A percentile compares a stretch with the other conserved stretches of the same genome.
Conservation (phyloP, 306 rosid genomes). For the Castanea sativa region DNA sequence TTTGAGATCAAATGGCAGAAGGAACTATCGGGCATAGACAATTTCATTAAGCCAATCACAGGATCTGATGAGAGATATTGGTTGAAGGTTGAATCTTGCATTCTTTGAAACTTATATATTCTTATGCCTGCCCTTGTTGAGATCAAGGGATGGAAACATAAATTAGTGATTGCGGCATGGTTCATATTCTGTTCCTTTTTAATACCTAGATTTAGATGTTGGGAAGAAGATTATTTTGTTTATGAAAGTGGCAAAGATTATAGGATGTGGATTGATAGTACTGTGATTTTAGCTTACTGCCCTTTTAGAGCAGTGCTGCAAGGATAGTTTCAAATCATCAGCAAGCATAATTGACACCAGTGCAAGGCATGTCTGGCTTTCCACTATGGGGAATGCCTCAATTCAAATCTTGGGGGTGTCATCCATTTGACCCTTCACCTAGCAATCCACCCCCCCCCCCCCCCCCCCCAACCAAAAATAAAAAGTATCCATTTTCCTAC, state of each 20-base stretch:
- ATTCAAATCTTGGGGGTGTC: no score
- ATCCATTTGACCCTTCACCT: no score
- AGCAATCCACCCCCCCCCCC: no score
- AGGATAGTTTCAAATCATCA: no score
- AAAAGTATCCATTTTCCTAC: no score
- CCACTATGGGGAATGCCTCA: no score
- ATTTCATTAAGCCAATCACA: constrained; percentile 8
- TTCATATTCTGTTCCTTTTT: constrained; percentile 31
- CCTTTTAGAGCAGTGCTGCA: no score
- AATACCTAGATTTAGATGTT: constrained; percentile 45
- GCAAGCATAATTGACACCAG: no score
- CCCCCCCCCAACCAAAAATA: no score
- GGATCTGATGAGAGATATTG: constrained; percentile 18
- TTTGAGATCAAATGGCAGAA: constrained; percentile 38
- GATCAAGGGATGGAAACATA: constrained; percentile 30
- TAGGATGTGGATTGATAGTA: no score
- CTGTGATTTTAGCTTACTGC: no score
- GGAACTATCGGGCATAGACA: constrained; percentile 40
- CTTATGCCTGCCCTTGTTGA: constrained; percentile 33
- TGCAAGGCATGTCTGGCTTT: no score
- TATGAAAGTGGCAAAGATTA: constrained; percentile 34
- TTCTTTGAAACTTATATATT: constrained; percentile 38
- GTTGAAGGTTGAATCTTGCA: constrained; percentile 34
- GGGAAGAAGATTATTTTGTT: constrained; percentile 42
- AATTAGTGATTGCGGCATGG: constrained; percentile 28